A percentile compares a stretch with the other conserved stretches of the same genome.
Conservation (phyloP, 257 asterid species). For the Agastache rugosa region DNA sequence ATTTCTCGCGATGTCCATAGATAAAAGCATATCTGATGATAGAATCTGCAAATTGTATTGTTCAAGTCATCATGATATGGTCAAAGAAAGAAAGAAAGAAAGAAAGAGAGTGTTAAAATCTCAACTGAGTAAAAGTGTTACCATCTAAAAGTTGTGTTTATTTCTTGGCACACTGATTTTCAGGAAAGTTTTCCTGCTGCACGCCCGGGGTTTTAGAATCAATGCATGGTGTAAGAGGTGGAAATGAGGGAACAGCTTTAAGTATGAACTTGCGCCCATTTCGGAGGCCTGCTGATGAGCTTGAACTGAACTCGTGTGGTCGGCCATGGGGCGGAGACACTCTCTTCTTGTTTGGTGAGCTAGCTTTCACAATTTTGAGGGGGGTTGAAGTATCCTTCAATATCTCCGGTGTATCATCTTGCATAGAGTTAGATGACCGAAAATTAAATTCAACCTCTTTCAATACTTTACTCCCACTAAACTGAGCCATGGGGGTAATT, state of each 20-base stretch:
- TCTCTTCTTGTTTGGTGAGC: slow-evolving; percentile 72
- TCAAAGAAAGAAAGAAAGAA: not conserved
- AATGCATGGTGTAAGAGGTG: slow-evolving; percentile 63
- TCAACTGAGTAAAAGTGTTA: slow-evolving; percentile 16
- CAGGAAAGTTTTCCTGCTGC: slow-evolving; percentile 37
- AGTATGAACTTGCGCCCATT: slow-evolving; percentile 40
- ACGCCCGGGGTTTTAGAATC: slow-evolving; percentile 40
- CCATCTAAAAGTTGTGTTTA: slow-evolving; percentile 32
- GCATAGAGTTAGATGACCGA: slow-evolving; percentile 30
- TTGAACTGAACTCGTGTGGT: slow-evolving; percentile 40
- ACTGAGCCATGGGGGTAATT: slow-evolving; percentile 37
- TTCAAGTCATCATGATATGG: not conserved
- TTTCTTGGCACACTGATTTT: slow-evolving; percentile 41
- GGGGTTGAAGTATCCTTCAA: slow-evolving; percentile 51
- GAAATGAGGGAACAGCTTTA: slow-evolving; percentile 58
- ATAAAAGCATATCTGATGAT: not conserved
- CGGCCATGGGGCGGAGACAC: slow-evolving; percentile 67
- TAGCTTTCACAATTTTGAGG: slow-evolving; percentile 54
- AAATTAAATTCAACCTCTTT: slow-evolving; percentile 30
- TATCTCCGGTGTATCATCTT: slow-evolving; percentile 64
- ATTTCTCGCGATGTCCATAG: slow-evolving; percentile 3
- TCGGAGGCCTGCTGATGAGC: slow-evolving; percentile 55
- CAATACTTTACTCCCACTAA: slow-evolving; percentile 42
- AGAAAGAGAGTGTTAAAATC: not conserved
- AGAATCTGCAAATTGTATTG: not conserved